phyloP scores from a whole-genome alignment of 2,329 filamentous ascomycete species.

The Fusarium xyrophilum region DNA sequence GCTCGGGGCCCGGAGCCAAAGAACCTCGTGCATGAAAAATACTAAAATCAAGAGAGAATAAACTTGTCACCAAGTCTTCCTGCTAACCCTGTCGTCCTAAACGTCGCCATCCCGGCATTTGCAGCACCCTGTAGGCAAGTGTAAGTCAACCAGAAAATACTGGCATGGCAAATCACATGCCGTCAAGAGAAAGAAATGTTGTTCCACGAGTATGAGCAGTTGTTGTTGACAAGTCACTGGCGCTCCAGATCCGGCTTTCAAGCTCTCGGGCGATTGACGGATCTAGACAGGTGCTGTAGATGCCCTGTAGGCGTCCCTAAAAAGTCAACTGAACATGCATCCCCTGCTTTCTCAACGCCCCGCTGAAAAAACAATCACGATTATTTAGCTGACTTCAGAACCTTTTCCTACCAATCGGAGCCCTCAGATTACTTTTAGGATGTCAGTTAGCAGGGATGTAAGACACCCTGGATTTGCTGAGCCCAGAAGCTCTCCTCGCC shows the following conservation, averaged over 20 bases:
- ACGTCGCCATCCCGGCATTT: no score
- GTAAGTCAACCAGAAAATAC: no score
- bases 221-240: neutral
- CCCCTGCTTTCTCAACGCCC: neutral
- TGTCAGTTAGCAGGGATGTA: neutral
- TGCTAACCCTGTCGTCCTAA: no score
- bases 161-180: fast-evolving
- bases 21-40: fast-evolving
- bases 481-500: no score
- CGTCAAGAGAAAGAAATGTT: fast-evolving
- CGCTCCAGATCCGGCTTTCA: neutral
- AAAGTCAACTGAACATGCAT: neutral
- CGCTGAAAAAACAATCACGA: neutral
- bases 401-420: neutral
- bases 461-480: neutral
- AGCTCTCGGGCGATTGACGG: neutral
- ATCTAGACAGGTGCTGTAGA: neutral
- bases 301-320: neutral
- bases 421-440: neutral
- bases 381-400: no score
- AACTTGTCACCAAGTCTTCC: no score
- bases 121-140: no score
- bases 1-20: fast-evolving
- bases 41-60: no score
- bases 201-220: neutral